Percentiles rank a stretch among this genome's conserved stretches.
These are phyloP conservation scores for Pistacia vera DNA, from an alignment of 345 rosid genomes.

Conservation along the genomic window DNA sequence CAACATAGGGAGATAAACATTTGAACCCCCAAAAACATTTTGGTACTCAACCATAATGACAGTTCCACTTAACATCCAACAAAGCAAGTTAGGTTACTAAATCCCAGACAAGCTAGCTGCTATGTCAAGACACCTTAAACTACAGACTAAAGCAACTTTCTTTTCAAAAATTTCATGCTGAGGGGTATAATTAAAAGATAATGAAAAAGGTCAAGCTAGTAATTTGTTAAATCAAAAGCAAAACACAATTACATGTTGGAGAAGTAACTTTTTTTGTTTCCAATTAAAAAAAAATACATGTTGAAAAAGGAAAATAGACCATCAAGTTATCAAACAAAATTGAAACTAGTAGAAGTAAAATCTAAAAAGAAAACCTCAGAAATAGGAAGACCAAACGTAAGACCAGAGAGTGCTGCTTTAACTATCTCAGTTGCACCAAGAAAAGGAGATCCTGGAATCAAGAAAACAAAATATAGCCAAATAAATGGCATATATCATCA, in stretches of 20 bases:
- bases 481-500: conserved; percentile 17
- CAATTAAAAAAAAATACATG: no score
- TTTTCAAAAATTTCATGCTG: neutral
- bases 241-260: neutral
- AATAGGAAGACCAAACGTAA: conserved; percentile 90
- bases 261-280: neutral
- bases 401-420: conserved; percentile 81
- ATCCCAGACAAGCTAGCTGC: neutral
- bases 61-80: neutral
- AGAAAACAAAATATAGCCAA: conserved; percentile 20
- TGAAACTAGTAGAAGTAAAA: neutral
- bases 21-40: neutral
- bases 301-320: neutral
- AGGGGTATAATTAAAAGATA: neutral
- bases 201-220: neutral
- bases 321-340: neutral
- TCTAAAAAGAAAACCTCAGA: conserved; percentile 72
- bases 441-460: conserved; percentile 83
- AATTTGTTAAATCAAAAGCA: neutral
- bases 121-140: neutral
- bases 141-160: neutral
- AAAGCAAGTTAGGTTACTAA: neutral
- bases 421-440: conserved; percentile 88
- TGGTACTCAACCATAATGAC: neutral
- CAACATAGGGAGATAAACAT: neutral